Base-by-base conservation (phyloP, 129 eudicot genomes). In the Centrapalus pauciflorus region DNA sequence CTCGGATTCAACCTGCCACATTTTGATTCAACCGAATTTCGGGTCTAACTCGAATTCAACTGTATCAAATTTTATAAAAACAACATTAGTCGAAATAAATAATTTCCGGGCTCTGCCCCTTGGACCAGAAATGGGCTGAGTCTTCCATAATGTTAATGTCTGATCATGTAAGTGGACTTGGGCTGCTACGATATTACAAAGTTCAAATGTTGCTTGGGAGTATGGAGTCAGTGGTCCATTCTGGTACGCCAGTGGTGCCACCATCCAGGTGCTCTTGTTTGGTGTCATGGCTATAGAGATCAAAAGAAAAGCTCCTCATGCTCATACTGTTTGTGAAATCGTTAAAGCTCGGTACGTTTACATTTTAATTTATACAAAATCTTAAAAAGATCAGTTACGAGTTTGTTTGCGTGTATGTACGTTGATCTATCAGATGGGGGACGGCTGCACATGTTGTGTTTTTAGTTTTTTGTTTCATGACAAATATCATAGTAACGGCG, bases 191-290 rank as follows among this genome's bases (percentile, higher is more conserved):
- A 92, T 92, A 57, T 75, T 92, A 76, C 98, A 92, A 80, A 92
- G 98, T 54, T 92, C 98, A 37, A 92, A 92, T 67, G 98, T 92
- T 45, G 96, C 98, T 13, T 88, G 96, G 98, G 82, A 88, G 75
- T 92, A 88, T 74, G 98, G 98, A 66, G 76, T 92, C 14, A 92
- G 96, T 52, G 98, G 98, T 70, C 98, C 98, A 7, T 88, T 92
- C 72, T 92, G 98, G 98, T 92, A 92, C 59, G 98, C 98, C 37
- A 88, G 98, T 60, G 98, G 98, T 0, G 98, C 98, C 59, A 79
- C 96, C 64, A 88, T 92, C 54, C 98, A 92, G 95, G 97, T 94
- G 5, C 91, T 94, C 40, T 69, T 94, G 79, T 94, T 94, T 82
- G 97, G 99, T 58, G 84, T 94, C 16, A 89, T 94, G 72, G 99